Percentiles rank a stretch among this genome's conserved stretches.
phyloP scores from a whole-genome alignment of 352 stramenopile genomes.

The Globisporangium camurandrum region DNA sequence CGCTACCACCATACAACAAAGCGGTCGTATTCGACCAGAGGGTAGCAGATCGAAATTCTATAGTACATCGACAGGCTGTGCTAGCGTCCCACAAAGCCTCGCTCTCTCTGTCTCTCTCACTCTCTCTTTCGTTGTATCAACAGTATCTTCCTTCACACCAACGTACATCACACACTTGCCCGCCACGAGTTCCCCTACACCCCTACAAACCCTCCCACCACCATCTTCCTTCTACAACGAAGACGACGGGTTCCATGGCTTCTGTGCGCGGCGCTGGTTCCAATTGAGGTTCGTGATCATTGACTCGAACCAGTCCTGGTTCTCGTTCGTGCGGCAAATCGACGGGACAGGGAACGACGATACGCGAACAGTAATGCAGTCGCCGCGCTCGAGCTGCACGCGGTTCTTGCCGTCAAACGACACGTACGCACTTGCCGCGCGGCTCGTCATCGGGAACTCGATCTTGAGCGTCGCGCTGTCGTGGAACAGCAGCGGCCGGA shows the following conservation, averaged over 20 bases:
- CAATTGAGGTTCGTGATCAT: constrained; percentile 92
- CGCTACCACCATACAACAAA: no score
- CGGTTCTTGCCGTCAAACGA: constrained; percentile 91
- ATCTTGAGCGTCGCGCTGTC: constrained; percentile 89
- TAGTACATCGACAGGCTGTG: constrained; percentile 2
- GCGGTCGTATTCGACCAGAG: no score
- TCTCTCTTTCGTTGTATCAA: no score
- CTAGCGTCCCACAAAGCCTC: not conserved
- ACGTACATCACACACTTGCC: not conserved
- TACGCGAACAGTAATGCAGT: constrained; percentile 80
- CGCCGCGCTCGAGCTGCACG: constrained; percentile 78
- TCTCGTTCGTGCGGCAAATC: constrained; percentile 84
- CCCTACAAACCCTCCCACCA: no score
- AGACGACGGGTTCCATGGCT: constrained; percentile 70
- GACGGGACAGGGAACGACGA: constrained; percentile 85
- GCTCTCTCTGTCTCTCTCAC: not conserved
- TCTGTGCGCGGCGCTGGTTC: constrained; percentile 84
- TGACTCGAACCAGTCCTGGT: constrained; percentile 89
- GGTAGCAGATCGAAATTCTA: no score
- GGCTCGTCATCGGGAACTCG: constrained; percentile 75
- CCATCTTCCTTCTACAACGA: no score
- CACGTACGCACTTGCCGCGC: constrained; percentile 69
- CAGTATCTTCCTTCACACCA: not conserved
- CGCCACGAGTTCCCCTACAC: not conserved
- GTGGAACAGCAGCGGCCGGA: constrained; percentile 88